Percentiles rank a stretch among this genome's conserved stretches.
Conservation (phyloP, 2,329 filamentous ascomycete species). For the Fusarium pseudoanthophilum region DNA sequence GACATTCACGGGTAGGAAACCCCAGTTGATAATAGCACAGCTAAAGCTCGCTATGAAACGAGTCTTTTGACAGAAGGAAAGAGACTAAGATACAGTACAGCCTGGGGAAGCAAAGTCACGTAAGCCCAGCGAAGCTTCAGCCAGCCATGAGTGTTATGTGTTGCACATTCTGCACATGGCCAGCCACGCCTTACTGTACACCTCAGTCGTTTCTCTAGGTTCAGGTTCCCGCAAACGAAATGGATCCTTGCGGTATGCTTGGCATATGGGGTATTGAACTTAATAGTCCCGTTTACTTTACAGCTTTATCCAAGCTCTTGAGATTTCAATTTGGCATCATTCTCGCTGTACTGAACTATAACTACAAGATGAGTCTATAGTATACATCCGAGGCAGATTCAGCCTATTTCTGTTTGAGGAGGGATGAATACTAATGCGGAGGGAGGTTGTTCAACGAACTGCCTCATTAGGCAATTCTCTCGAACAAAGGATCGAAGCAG, state of each 20-base stretch:
- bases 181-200: not conserved
- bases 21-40: not conserved
- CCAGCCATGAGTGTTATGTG: slow-evolving; percentile 25
- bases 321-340: not conserved
- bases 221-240: slow-evolving; percentile 4
- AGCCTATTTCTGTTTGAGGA: not conserved
- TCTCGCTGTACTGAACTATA: not conserved
- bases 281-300: slow-evolving; percentile 28
- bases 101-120: not conserved
- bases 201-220: not conserved
- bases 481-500: slow-evolving; percentile 21
- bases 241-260: slow-evolving; percentile 31
- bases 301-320: slow-evolving; percentile 12
- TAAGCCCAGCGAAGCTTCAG: slow-evolving; percentile 12
- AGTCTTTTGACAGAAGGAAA: not conserved
- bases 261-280: slow-evolving; percentile 22
- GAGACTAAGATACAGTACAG: not conserved
- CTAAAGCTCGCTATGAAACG: not conserved
- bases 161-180: not conserved
- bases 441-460: slow-evolving; percentile 11
- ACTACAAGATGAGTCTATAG: not conserved
- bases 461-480: slow-evolving; percentile 30
- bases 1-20: slow-evolving; percentile 5
- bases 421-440: not conserved
- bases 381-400: not conserved